Conservation (phyloP, 1,284 basidiomycete genomes). For the Tranzscheliella williamsii region DNA sequence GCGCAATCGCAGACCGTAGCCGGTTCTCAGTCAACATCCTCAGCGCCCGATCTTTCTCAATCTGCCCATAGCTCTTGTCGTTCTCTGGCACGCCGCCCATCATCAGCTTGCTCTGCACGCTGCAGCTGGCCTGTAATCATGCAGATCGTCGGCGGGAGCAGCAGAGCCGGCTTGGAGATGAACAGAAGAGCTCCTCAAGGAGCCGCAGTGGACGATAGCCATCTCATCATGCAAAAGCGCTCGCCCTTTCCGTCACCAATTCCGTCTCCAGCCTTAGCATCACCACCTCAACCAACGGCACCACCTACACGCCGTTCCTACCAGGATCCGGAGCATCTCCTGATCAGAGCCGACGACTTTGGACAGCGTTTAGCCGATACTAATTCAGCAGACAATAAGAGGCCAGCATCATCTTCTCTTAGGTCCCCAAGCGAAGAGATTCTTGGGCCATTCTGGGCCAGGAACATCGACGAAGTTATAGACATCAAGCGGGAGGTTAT, state of each 20-base stretch:
- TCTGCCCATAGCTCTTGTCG: background rate
- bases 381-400: no score
- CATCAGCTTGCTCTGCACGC: no score
- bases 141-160: conserved; percentile 32
- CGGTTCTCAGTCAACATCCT: no score
- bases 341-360: conserved; percentile 10
- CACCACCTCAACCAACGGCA: conserved; percentile 19
- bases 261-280: conserved; percentile 4
- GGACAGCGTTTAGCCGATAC: conserved; percentile 3
- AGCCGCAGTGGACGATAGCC: background rate
- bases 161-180: conserved; percentile 11
- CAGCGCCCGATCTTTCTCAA: no score
- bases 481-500: conserved; percentile 19
- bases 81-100: no score
- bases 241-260: conserved; percentile 21
- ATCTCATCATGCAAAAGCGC: conserved; percentile 1
- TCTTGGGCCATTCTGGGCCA: conserved; percentile 39
- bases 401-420: no score
- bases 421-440: conserved; percentile 13
- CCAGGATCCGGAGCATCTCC: conserved; percentile 28
- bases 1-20: no score
- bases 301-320: conserved; percentile 19
- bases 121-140: no score
- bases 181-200: background rate
- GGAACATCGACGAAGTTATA: conserved; percentile 22